Evolutionary conservation across 148 eudicot species (phyloP).

Genomic region (Spergularia bocconei): DNA sequence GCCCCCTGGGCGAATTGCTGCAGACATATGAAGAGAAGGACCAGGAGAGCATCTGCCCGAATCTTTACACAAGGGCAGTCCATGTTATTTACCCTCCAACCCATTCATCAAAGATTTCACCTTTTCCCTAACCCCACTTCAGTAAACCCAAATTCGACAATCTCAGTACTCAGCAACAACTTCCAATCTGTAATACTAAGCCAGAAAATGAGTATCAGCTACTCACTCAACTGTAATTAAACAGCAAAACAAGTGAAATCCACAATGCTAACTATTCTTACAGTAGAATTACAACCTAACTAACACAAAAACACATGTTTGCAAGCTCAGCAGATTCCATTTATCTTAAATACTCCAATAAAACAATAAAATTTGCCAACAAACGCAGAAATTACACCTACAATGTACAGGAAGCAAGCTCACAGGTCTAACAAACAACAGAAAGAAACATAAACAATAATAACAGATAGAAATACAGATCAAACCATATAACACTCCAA

Average conservation of each 20-base stretch:
- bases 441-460: neutral
- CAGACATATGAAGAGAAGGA: slow-evolving; percentile 31
- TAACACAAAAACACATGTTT: neutral
- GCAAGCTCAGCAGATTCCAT: neutral
- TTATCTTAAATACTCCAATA: neutral
- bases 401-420: slow-evolving; percentile 7
- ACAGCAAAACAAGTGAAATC: neutral
- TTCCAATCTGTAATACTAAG: slow-evolving; percentile 21
- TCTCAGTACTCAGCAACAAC: neutral
- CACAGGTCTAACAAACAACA: neutral
- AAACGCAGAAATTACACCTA: neutral
- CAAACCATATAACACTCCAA: neutral
- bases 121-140: slow-evolving; percentile 22
- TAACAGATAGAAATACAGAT: slow-evolving; percentile 8
- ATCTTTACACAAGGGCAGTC: slow-evolving; percentile 28
- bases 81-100: slow-evolving; percentile 38
- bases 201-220: neutral
- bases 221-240: neutral
- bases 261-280: neutral
- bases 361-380: neutral
- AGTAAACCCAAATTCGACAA: slow-evolving; percentile 18
- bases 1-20: slow-evolving; percentile 35
- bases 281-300: neutral
- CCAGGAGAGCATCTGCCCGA: slow-evolving; percentile 26
- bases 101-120: slow-evolving; percentile 47